Evolutionary conservation across 2,329 filamentous ascomycete genomes (phyloP), one percentile per base, ranked within the genome.

Genomic region (Colletotrichum paranaense): DNA sequence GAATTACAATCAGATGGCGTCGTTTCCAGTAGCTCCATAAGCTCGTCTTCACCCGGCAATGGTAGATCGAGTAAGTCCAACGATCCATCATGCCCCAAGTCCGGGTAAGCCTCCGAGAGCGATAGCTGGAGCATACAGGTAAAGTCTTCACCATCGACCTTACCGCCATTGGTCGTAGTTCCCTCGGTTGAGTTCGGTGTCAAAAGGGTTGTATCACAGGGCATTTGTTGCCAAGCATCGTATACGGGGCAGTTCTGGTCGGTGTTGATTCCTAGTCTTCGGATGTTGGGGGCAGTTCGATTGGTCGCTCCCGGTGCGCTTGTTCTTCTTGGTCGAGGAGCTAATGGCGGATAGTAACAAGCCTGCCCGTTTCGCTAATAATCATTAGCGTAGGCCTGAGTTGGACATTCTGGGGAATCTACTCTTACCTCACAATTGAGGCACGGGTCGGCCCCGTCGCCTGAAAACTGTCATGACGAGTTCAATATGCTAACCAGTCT

Each of bases 361-460:
- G 60, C 60, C 49, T 73, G 70, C 1, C 70, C 55, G 14, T 70
- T 73, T 7, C 70, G 70, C 70, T 73, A n/a, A 9, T 7, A 11
- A 12, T 53, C 4, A 4, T 24, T 16, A 32, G 57, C 52, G 2
- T 32, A 28, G 2, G 3, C 19, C 4, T 56, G 24, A 28, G 24
- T 12, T 24, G 24, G 7, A 1, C 8, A 11, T 5, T 14, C 4
- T 16, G 16, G 11, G 3, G 0, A 32, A 22, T 14, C 7, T 9
- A 3, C 22, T 56, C 59, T 19, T 65, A 73, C 70, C 55, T 73
- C 70, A 28, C 70, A 73, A 11, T 73, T 65, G 4, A 70, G 59
- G 24, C 70, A 73, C 16, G 70, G 70, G 9, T 73, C 66, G 22
- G 70, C 70, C 3, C 70, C 70, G 32, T 73, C 66, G 26, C 70